phyloP scores from a whole-genome alignment of 345 rosid species.

The Eucalyptus regnans region DNA sequence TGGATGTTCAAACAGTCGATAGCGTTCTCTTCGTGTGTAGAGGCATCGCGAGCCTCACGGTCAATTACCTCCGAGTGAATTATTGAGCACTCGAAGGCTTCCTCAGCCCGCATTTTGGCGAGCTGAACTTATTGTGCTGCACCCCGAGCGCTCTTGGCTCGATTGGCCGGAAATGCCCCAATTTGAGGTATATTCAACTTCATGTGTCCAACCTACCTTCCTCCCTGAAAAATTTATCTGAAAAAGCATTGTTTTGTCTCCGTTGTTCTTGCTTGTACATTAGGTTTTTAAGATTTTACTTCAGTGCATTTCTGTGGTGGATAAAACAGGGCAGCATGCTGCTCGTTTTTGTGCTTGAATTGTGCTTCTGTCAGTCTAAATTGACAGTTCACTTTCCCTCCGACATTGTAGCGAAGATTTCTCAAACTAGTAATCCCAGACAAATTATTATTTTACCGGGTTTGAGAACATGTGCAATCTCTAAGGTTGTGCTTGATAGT shows the following conservation, averaged over 20 bases:
- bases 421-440: too few species aligned
- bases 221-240: background rate
- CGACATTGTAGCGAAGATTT: too few species aligned
- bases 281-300: background rate
- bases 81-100: slow-evolving; percentile 9
- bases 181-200: slow-evolving; percentile 28
- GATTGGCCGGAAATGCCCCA: slow-evolving; percentile 29
- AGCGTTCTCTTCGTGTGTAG: slow-evolving; percentile 17
- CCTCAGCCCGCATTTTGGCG: slow-evolving; percentile 17
- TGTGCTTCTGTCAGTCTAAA: background rate
- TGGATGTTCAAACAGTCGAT: slow-evolving; percentile 24
- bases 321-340: background rate
- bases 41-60: slow-evolving; percentile 14
- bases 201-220: background rate
- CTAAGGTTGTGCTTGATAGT: too few species aligned
- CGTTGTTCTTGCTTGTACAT: background rate
- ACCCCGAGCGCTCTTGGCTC: slow-evolving; percentile 20
- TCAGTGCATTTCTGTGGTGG: background rate
- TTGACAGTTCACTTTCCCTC: too few species aligned
- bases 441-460: too few species aligned
- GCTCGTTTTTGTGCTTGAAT: background rate
- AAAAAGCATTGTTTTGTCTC: background rate
- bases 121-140: slow-evolving; percentile 39
- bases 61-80: slow-evolving; percentile 44
- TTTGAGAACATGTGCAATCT: too few species aligned